Evolutionary conservation across 2,329 filamentous ascomycete species (phyloP).

Genomic region (Claviceps monticola): DNA sequence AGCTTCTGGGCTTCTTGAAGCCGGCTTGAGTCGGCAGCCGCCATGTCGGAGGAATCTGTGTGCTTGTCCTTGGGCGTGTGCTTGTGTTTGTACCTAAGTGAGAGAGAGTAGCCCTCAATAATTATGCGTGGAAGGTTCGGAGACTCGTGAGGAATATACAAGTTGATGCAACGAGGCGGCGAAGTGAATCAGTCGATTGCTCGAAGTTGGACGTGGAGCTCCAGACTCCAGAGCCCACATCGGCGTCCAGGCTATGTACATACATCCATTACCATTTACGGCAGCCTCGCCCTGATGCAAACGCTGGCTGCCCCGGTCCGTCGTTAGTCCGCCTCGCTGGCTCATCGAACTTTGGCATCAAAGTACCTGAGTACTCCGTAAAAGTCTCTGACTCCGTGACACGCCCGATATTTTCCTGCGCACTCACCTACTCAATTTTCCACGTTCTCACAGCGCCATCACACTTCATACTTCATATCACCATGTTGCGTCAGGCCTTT

Average conservation of each 20-base stretch:
- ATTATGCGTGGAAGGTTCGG: neutral
- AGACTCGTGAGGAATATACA: neutral
- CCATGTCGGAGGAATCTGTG: slow-evolving; percentile 26
- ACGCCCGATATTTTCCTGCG: neutral
- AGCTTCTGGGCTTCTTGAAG: slow-evolving; percentile 84
- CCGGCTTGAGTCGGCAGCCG: slow-evolving; percentile 45
- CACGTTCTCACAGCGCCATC: slow-evolving; percentile 5
- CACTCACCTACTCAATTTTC: slow-evolving; percentile 6
- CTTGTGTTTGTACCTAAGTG: neutral
- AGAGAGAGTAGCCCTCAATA: neutral
- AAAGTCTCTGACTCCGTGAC: slow-evolving; percentile 15
- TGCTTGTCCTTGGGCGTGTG: neutral
- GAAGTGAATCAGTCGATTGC: neutral
- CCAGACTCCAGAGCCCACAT: too few relatives aligned
- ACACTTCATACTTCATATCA: slow-evolving; percentile 8
- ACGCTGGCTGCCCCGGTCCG: slow-evolving; percentile 10
- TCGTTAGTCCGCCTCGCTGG: slow-evolving; percentile 15
- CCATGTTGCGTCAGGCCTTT: slow-evolving; percentile 34
- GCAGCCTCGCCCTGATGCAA: too few relatives aligned
- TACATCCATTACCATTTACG: too few relatives aligned
- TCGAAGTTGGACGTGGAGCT: too few relatives aligned
- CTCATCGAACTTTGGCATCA: slow-evolving; percentile 2
- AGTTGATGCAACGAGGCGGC: neutral
- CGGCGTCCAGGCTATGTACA: too few relatives aligned
- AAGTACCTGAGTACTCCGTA: slow-evolving; percentile 2